phyloP scores from a whole-genome alignment of 805 yeast genomes.

The Alloascoidea africana region DNA sequence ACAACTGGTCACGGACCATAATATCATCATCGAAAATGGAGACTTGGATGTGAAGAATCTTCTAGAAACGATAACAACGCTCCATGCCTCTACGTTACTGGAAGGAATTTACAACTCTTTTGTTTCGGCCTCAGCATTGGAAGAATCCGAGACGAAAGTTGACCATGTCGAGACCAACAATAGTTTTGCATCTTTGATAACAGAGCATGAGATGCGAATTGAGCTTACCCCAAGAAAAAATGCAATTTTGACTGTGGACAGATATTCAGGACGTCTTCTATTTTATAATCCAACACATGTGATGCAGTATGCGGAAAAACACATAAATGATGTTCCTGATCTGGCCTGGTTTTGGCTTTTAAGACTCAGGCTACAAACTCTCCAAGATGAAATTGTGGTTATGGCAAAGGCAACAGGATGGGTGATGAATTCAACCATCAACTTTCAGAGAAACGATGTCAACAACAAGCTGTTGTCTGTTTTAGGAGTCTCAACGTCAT shows the following conservation, averaged over 20 bases:
- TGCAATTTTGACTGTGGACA: slow-evolving; percentile 17
- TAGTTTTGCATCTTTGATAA: slow-evolving; percentile 4
- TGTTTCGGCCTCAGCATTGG: slow-evolving; percentile 14
- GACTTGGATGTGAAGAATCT: slow-evolving; percentile 19
- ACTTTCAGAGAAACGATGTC: slow-evolving; percentile 32
- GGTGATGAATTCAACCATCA: slow-evolving; percentile 43
- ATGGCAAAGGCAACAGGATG: slow-evolving; percentile 54
- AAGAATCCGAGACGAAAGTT: slow-evolving; percentile 12
- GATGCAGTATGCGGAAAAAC: slow-evolving; percentile 18
- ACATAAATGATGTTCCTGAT: slow-evolving; percentile 10
- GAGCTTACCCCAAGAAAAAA: slow-evolving; percentile 13
- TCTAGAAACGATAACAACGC: slow-evolving; percentile 22
- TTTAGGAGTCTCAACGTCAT: not conserved
- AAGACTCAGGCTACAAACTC: slow-evolving; percentile 31
- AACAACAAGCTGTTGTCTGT: slow-evolving; percentile 11
- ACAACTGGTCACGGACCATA: slow-evolving; percentile 16
- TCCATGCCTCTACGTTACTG: slow-evolving; percentile 24
- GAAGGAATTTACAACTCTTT: slow-evolving; percentile 17
- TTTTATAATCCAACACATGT: slow-evolving; percentile 30
- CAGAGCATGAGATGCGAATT: slow-evolving; percentile 14
- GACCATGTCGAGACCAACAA: slow-evolving; percentile 1
- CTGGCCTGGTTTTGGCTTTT: slow-evolving; percentile 20
- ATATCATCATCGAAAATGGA: slow-evolving; percentile 17
- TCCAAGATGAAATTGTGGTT: slow-evolving; percentile 33
- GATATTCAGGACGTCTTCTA: slow-evolving; percentile 25